Conservation (phyloP, 768 basidiomycete species). For the Pulveroboletus sp. region DNA sequence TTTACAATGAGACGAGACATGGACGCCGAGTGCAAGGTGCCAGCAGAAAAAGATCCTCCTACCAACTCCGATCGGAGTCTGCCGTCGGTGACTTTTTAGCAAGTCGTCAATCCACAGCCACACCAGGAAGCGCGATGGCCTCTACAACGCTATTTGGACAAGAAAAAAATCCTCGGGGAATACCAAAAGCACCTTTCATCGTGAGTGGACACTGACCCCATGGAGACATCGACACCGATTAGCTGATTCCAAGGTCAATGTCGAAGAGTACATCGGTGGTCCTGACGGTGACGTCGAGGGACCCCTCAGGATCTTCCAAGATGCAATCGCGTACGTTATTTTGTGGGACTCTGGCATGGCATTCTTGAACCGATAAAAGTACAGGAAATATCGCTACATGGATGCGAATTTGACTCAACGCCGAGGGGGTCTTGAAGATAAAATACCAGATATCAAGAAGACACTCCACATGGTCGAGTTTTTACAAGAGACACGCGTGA, state of each 20-base stretch:
- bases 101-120: background rate
- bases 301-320: constrained; percentile 78
- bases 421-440: constrained; percentile 75
- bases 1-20: constrained; percentile 87
- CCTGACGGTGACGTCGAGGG: constrained; percentile 73
- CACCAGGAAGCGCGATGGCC: constrained; percentile 12
- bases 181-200: constrained; percentile 93
- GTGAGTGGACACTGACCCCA: constrained; percentile 42
- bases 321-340: constrained; percentile 81
- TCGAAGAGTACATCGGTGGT: constrained; percentile 81
- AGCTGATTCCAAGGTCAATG: constrained; percentile 58
- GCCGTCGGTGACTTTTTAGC: constrained; percentile 4
- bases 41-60: background rate
- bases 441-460: constrained; percentile 94
- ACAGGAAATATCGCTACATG: constrained; percentile 99
- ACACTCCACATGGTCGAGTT: constrained; percentile 87
- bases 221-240: constrained; percentile 1
- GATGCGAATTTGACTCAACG: constrained; percentile 80
- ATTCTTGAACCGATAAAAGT: constrained; percentile 25
- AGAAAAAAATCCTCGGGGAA: constrained; percentile 83
- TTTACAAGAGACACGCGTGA: constrained; percentile 65
- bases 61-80: constrained; percentile 26
- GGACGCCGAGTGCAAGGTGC: background rate
- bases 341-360: constrained; percentile 3
- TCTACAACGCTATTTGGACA: constrained; percentile 29